Evolutionary conservation across 129 eudicot species (phyloP).

Genomic region (Flaveria linearis): DNA sequence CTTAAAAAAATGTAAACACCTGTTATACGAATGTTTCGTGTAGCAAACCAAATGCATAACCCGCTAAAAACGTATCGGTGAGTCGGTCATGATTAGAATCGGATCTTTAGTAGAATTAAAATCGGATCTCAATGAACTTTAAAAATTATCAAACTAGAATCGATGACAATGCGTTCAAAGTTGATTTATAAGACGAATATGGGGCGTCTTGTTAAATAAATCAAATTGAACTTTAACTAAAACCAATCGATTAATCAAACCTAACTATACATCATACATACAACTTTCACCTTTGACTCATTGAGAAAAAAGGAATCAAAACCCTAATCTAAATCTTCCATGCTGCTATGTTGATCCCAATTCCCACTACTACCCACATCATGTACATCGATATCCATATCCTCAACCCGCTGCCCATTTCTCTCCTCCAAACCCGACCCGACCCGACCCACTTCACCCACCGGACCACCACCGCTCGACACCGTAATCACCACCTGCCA

Average conservation of each 20-base stretch:
- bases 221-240: neutral
- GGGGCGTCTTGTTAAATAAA: too few relatives aligned
- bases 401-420: slow-evolving; percentile 2
- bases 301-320: neutral
- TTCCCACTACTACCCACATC: too few relatives aligned
- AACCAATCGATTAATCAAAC: neutral
- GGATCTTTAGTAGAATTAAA: too few relatives aligned
- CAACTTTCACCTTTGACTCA: neutral
- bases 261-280: neutral
- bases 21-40: too few relatives aligned
- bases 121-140: too few relatives aligned
- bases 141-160: too few relatives aligned
- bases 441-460: neutral
- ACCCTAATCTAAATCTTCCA: slow-evolving; percentile 27
- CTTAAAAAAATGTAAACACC: too few relatives aligned
- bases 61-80: too few relatives aligned
- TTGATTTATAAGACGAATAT: too few relatives aligned
- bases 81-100: too few relatives aligned
- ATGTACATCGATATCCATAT: slow-evolving; percentile 16
- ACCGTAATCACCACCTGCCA: slow-evolving; percentile 25
- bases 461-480: neutral
- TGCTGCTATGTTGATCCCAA: neutral
- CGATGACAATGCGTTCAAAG: too few relatives aligned
- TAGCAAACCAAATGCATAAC: too few relatives aligned
- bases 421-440: slow-evolving; percentile 2